Evolutionary conservation across 2,329 filamentous ascomycete species (phyloP).

Genomic region (Mycogone perniciosa): DNA sequence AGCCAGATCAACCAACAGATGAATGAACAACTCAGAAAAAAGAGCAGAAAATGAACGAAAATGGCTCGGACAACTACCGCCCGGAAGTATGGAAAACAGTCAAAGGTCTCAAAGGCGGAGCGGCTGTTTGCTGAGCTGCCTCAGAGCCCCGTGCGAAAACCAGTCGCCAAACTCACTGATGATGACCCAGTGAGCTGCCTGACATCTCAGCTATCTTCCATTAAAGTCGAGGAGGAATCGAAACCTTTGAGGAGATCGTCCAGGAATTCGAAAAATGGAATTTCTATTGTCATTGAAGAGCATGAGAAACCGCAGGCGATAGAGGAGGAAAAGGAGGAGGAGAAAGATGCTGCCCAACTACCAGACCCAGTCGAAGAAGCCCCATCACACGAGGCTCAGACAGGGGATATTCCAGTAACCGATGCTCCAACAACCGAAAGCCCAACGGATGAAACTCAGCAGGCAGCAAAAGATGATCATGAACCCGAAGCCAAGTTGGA

Average conservation of each 20-base stretch:
- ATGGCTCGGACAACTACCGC: slow-evolving; percentile 41
- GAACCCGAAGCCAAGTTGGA: neutral
- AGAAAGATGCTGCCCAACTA: neutral
- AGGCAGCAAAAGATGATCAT: neutral
- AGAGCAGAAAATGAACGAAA: slow-evolving; percentile 14
- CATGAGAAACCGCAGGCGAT: neutral
- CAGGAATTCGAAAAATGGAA: slow-evolving; percentile 12
- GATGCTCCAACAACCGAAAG: neutral
- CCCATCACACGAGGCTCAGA: neutral
- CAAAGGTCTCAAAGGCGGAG: slow-evolving; percentile 40
- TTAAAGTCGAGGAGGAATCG: slow-evolving; percentile 22
- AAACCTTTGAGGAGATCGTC: slow-evolving; percentile 13
- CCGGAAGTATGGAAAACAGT: slow-evolving; percentile 47
- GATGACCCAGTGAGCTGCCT: slow-evolving; percentile 27
- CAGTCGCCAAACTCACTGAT: slow-evolving; percentile 12
- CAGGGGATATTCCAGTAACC: neutral
- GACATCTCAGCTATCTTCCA: slow-evolving; percentile 28
- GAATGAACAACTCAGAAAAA: neutral
- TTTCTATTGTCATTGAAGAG: slow-evolving; percentile 10
- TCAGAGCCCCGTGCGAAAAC: slow-evolving; percentile 39
- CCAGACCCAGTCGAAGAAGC: neutral
- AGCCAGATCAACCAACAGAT: neutral
- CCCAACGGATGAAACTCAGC: too few species aligned
- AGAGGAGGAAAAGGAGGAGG: slow-evolving; percentile 1
- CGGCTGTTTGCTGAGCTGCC: slow-evolving; percentile 47